Evolutionary conservation across 2,329 filamentous ascomycete genomes (phyloP), one percentile per base, ranked within the genome.

Genomic region (Bertia moriformis): DNA sequence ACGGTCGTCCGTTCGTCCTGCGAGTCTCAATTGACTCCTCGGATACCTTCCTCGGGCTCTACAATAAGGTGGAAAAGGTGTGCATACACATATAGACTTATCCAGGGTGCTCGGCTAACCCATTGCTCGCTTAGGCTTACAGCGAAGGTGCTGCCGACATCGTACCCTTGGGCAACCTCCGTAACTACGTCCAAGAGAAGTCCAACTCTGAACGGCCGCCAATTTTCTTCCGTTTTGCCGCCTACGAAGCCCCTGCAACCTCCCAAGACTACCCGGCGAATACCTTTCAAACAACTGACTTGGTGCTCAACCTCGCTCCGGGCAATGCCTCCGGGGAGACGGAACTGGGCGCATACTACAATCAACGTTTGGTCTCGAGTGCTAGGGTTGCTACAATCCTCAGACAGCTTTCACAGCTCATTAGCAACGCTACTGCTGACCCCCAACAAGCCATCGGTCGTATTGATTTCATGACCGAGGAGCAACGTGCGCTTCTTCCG

Each of bases 351-450:
- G 59, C 58, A 38, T 59, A 61, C 42, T 63, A 63, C 41, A 62
- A 62, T 40, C 59, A 62, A 44, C 56, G 59, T 45, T 47, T 66
- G 4, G 63, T 66, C 45, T 65, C 62, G 1, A 63, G 60, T 43
- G 54, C 54, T 10, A 55, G 63, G 22, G 62, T 66, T 42, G 47
- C 58, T 15, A 58, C 50, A 3, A 61, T 66, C 30, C 44, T 66
- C 20, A 53, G 57, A 24, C 63, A 66, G 46, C 50, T 66, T 2
- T 48, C 54, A 18, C 53, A 54, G 36, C 51, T 66, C 42, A 53
- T 64, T 4, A 44, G 52, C 39, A 59, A 59, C 46, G 61, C 58
- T 20, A 57, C 60, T 18, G 43, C 46, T 4, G 56, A 60, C 36
- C 56, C 59, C 3, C 49, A 60, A 19, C 51, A 61, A 40, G 49